A percentile compares a stretch with the other conserved stretches of the same genome.
Evolutionary conservation across 208 protist genomes (phyloP).

Genomic region (Phytomonas francai): DNA sequence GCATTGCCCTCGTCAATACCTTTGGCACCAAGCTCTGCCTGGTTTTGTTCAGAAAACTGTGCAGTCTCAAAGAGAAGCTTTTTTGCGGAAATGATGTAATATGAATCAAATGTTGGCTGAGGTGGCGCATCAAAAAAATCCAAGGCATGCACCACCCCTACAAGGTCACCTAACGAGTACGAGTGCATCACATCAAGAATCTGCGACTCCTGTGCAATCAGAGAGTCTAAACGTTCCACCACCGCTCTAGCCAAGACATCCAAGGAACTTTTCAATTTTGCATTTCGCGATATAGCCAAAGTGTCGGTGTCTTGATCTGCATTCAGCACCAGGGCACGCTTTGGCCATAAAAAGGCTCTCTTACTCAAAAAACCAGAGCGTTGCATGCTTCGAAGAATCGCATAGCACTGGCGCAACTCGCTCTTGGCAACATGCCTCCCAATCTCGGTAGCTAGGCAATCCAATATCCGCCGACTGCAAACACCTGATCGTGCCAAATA

Average conservation of each 20-base stretch:
- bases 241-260: slow-evolving; percentile 11
- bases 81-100: slow-evolving; percentile 3
- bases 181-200: slow-evolving; percentile 14
- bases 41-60: slow-evolving; percentile 7
- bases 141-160: slow-evolving; percentile 30
- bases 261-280: background rate
- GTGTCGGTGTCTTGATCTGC: background rate
- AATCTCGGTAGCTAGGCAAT: slow-evolving; percentile 24
- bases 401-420: slow-evolving; percentile 50
- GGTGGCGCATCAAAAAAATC: slow-evolving; percentile 56
- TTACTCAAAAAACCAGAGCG: slow-evolving; percentile 43
- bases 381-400: slow-evolving; percentile 52
- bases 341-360: slow-evolving; percentile 1
- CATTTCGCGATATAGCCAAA: background rate
- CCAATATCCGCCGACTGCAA: slow-evolving; percentile 63
- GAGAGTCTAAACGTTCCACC: slow-evolving; percentile 33
- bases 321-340: slow-evolving; percentile 26
- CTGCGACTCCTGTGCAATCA: slow-evolving; percentile 23
- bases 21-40: background rate
- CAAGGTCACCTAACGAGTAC: slow-evolving; percentile 23
- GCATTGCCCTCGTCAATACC: background rate
- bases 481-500: slow-evolving; percentile 51
- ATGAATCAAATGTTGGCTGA: slow-evolving; percentile 65
- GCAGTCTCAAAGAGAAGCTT: slow-evolving; percentile 10
- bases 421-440: slow-evolving; percentile 23